Conservation (phyloP, 2,329 filamentous ascomycete species). For the Phaeomoniella chlamydospora region DNA sequence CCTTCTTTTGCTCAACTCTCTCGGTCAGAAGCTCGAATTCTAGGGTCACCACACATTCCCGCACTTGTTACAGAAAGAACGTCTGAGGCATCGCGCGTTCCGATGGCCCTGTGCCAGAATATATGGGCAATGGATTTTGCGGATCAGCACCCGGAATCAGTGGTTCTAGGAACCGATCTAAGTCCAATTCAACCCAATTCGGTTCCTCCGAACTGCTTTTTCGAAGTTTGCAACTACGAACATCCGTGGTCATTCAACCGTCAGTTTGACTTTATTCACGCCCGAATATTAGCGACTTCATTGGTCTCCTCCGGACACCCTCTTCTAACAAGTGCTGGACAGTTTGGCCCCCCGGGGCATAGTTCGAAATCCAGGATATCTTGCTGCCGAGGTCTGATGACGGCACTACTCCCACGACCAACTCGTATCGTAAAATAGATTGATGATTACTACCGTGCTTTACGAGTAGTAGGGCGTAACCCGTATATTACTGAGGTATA, state of each 20-base stretch:
- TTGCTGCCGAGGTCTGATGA: background rate
- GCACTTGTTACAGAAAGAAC: no score
- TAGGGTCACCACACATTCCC: no score
- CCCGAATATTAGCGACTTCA: constrained; percentile 12
- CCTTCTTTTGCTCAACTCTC: no score
- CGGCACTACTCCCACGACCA: background rate
- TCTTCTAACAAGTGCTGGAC: constrained; percentile 11
- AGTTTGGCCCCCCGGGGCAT: constrained; percentile 15
- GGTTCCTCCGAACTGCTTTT: constrained; percentile 14
- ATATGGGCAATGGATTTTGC: constrained; percentile 10
- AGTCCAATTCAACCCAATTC: constrained; percentile 18
- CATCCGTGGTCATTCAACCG: constrained; percentile 11
- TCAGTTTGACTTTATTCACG: constrained; percentile 16
- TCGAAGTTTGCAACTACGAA: constrained; percentile 17
- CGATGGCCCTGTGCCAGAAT: no score
- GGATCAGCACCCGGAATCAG: constrained; percentile 13
- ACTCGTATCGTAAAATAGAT: no score
- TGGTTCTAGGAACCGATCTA: constrained; percentile 21
- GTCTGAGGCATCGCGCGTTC: no score
- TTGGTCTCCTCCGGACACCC: constrained; percentile 10
- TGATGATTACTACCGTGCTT: no score
- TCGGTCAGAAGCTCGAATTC: no score
- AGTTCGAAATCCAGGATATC: constrained; percentile 6
- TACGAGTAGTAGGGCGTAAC: background rate
- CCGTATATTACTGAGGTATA: background rate